A percentile compares a stretch with the other conserved stretches of the same genome.
These are phyloP conservation scores for Halophytophthora polymorphica DNA, from an alignment of 352 stramenopile species.

Conservation along the genomic window DNA sequence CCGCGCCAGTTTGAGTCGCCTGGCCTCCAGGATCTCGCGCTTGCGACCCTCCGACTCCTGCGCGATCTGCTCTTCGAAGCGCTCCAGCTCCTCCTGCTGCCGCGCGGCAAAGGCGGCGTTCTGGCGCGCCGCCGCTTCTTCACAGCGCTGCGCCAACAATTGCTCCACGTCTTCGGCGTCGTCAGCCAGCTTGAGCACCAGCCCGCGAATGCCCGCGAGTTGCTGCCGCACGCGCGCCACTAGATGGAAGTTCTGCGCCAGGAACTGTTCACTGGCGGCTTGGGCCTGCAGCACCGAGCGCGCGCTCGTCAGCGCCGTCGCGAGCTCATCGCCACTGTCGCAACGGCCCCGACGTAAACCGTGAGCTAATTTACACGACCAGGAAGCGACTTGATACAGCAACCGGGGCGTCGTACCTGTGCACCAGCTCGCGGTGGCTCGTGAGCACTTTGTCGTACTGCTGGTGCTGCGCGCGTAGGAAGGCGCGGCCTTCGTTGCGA, in stretches of 20 bases:
- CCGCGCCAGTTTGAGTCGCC: constrained; percentile 48
- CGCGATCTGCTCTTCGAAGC: constrained; percentile 60
- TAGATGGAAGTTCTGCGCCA: constrained; percentile 61
- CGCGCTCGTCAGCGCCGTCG: constrained; percentile 29
- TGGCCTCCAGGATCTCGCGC: constrained; percentile 50
- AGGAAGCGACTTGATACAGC: not conserved
- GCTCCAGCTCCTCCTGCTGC: constrained; percentile 74
- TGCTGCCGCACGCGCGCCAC: constrained; percentile 53
- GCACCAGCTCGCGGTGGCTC: constrained; percentile 46
- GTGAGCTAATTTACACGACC: no score
- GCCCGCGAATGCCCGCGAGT: constrained; percentile 33
- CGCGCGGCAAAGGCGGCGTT: constrained; percentile 68
- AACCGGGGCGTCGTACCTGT: constrained; percentile 27
- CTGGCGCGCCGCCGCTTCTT: constrained; percentile 69
- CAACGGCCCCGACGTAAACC: constrained; percentile 9
- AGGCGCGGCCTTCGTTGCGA: constrained; percentile 36
- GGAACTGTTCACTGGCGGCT: constrained; percentile 64
- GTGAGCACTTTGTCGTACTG: constrained; percentile 23
- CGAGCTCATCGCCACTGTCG: constrained; percentile 50
- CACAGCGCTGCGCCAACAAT: constrained; percentile 57
- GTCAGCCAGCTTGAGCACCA: constrained; percentile 58
- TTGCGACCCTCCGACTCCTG: constrained; percentile 63
- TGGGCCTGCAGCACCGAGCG: constrained; percentile 54
- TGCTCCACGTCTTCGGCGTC: constrained; percentile 72
- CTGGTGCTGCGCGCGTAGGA: constrained; percentile 40